phyloP scores from a whole-genome alignment of 2,329 filamentous ascomycete species.

The Aspergillus felis region DNA sequence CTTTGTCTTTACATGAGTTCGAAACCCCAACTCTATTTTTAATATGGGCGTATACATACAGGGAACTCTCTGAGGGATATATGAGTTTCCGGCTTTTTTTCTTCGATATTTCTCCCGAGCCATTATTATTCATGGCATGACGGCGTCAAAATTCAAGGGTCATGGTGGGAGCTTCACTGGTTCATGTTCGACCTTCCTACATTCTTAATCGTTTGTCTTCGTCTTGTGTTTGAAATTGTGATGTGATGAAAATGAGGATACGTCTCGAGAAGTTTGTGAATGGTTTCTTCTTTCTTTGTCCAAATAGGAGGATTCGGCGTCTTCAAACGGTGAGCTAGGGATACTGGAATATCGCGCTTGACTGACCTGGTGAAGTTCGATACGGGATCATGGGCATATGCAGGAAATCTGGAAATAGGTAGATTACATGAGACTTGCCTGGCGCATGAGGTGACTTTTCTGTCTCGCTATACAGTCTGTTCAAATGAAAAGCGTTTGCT shows the following conservation, averaged over 20 bases:
- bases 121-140: conserved; percentile 28
- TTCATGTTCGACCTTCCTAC: conserved; percentile 6
- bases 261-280: conserved; percentile 17
- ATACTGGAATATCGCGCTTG: conserved; percentile 17
- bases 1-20: conserved; percentile 16
- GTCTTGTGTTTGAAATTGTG: conserved; percentile 13
- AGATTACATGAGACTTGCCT: conserved; percentile 14
- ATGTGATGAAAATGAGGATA: conserved; percentile 22
- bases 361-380: conserved; percentile 16
- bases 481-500: conserved; percentile 11
- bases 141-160: conserved; percentile 28
- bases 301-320: conserved; percentile 22
- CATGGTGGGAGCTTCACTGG: conserved; percentile 15
- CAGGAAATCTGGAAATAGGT: conserved; percentile 19
- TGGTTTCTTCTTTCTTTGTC: conserved; percentile 19
- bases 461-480: conserved; percentile 20
- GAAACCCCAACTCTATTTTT: conserved; percentile 25
- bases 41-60: conserved; percentile 38
- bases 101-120: conserved; percentile 17
- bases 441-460: conserved; percentile 14
- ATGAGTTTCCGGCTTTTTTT: conserved; percentile 24
- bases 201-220: conserved; percentile 17
- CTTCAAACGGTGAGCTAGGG: conserved; percentile 16
- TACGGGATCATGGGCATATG: conserved; percentile 22
- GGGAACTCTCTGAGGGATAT: conserved; percentile 28